A percentile compares a stretch with the other conserved stretches of the same genome.
Conservation (phyloP, 805 yeast genomes). For the Ogataea salicorniae region DNA sequence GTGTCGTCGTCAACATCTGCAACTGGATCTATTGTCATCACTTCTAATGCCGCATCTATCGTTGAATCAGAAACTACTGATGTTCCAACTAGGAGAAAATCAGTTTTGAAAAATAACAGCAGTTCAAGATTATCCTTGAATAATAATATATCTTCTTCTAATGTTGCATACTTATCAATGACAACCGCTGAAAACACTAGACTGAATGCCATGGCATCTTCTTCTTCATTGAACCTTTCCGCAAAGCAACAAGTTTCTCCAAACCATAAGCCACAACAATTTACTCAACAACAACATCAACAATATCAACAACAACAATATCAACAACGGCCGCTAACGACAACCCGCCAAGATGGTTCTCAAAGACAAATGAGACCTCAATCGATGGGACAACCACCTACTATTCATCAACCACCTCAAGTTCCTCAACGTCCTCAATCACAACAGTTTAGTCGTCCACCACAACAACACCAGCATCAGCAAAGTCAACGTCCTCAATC, state of each 20-base stretch:
- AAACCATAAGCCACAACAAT: slow-evolving; percentile 6
- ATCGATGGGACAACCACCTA: not conserved
- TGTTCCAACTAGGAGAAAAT: slow-evolving; percentile 29
- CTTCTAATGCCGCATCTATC: not conserved
- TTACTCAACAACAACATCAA: slow-evolving; percentile 1
- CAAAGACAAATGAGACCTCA: not conserved
- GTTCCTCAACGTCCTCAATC: not conserved
- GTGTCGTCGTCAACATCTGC: slow-evolving; percentile 5
- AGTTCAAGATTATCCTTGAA: slow-evolving; percentile 14
- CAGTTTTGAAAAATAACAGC: slow-evolving; percentile 42
- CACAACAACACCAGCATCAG: not conserved
- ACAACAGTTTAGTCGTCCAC: not conserved
- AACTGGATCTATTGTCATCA: not conserved
- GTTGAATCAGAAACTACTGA: not conserved
- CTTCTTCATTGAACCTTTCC: slow-evolving; percentile 30
- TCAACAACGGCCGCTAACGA: slow-evolving; percentile 3
- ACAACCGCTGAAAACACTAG: slow-evolving; percentile 80
- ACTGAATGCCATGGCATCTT: slow-evolving; percentile 55
- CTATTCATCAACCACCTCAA: not conserved
- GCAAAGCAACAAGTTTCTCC: slow-evolving; percentile 6
- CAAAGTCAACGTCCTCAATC: not conserved
- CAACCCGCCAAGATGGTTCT: slow-evolving; percentile 6
- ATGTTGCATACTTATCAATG: slow-evolving; percentile 58
- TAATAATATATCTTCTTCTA: slow-evolving; percentile 39
- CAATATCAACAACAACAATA: slow-evolving; percentile 1